Evolutionary conservation across 768 basidiomycete species (phyloP).

Genomic region (Pleurotus platypus): DNA sequence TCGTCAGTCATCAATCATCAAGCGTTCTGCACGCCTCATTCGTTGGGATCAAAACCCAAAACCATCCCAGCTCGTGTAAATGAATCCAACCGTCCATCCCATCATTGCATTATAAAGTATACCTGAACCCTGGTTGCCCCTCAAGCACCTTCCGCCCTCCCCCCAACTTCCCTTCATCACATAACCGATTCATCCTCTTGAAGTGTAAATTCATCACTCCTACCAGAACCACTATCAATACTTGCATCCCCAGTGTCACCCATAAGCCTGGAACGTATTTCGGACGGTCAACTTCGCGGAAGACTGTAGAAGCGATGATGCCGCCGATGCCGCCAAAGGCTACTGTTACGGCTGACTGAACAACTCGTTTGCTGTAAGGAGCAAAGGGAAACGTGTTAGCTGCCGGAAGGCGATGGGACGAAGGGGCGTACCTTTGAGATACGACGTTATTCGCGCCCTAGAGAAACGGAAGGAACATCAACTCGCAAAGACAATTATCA

Average conservation of each 20-base stretch:
- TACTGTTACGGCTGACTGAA: constrained; percentile 36
- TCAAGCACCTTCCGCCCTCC: constrained; percentile 23
- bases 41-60: neutral
- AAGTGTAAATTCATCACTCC: constrained; percentile 31
- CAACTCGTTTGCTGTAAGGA: constrained; percentile 1
- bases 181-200: constrained; percentile 30
- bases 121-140: constrained; percentile 32
- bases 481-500: neutral
- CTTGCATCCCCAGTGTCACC: constrained; percentile 37
- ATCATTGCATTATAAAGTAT: constrained; percentile 26
- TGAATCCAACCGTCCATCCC: neutral
- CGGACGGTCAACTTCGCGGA: constrained; percentile 38
- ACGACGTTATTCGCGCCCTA: constrained; percentile 41
- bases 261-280: constrained; percentile 42
- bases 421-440: constrained; percentile 35
- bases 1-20: neutral
- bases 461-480: neutral
- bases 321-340: constrained; percentile 40
- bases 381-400: too few species aligned
- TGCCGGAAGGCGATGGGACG: neutral
- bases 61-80: neutral
- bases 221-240: constrained; percentile 30
- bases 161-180: constrained; percentile 26
- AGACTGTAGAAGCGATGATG: constrained; percentile 39
- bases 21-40: neutral